phyloP scores from a whole-genome alignment of 2,329 filamentous ascomycete genomes.

The Diaporthe humulicola region DNA sequence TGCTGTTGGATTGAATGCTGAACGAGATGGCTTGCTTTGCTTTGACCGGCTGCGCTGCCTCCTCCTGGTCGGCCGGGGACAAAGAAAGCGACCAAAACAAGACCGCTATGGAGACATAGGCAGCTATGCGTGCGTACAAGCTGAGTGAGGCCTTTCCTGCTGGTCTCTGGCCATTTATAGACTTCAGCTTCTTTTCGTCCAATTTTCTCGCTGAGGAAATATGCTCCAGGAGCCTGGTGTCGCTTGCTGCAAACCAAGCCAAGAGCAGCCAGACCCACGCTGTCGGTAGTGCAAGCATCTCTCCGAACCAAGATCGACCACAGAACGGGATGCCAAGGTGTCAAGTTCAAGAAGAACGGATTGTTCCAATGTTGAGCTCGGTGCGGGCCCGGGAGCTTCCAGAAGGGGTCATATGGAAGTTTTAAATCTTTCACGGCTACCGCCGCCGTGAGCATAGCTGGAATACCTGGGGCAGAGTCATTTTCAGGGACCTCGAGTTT shows the following conservation, averaged over 20 bases:
- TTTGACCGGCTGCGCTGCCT: not conserved
- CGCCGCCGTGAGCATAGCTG: constrained; percentile 11
- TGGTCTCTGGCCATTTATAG: not conserved
- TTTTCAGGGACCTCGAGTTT: too few relatives aligned
- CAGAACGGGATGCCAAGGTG: not conserved
- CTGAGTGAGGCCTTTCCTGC: not conserved
- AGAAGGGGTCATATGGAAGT: not conserved
- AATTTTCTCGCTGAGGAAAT: not conserved
- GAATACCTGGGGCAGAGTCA: not conserved
- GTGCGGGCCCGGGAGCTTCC: not conserved
- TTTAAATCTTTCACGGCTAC: not conserved
- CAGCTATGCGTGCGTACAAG: constrained; percentile 14
- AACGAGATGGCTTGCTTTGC: not conserved
- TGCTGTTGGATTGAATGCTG: not conserved
- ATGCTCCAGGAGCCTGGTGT: not conserved
- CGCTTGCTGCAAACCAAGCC: constrained; percentile 26
- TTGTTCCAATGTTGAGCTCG: not conserved
- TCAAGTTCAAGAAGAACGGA: not conserved
- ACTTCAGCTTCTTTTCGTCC: not conserved
- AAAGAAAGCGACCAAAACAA: constrained; percentile 21
- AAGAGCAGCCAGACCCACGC: constrained; percentile 31
- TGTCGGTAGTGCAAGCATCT: constrained; percentile 26
- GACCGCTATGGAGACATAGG: constrained; percentile 25
- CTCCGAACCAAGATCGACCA: not conserved
- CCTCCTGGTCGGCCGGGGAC: not conserved